Conservation (phyloP, 2,329 filamentous ascomycete species). For the Penicillium sp. region DNA sequence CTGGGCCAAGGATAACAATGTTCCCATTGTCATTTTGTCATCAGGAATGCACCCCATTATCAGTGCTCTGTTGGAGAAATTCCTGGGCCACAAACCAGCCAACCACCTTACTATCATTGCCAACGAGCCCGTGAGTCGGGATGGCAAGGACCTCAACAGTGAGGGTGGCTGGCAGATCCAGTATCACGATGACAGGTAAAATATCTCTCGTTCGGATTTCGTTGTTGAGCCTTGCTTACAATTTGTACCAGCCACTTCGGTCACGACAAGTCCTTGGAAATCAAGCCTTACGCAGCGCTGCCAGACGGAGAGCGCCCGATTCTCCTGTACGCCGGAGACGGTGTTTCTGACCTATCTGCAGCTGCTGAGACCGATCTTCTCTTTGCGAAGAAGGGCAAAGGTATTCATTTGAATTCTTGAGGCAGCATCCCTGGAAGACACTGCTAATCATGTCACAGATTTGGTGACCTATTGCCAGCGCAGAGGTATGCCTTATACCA, state of each 20-base stretch:
- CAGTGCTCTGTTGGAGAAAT: constrained; percentile 73
- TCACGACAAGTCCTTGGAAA: constrained; percentile 94
- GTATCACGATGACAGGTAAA: constrained; percentile 81
- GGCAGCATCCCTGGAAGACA: neutral
- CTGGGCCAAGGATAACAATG: constrained; percentile 78
- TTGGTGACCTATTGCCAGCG: constrained; percentile 84
- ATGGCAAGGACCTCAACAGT: constrained; percentile 73
- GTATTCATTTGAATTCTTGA: constrained; percentile 47
- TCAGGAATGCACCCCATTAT: constrained; percentile 95
- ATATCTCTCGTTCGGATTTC: constrained; percentile 6
- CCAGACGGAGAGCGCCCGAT: constrained; percentile 70
- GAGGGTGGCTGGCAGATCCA: constrained; percentile 83
- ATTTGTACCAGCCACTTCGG: constrained; percentile 67
- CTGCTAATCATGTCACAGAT: constrained; percentile 55
- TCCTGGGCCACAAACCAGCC: constrained; percentile 75
- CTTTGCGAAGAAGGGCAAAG: constrained; percentile 89
- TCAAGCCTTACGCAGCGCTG: constrained; percentile 76
- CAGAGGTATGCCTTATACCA: constrained; percentile 82
- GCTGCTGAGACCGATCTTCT: constrained; percentile 90
- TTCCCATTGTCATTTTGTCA: constrained; percentile 89
- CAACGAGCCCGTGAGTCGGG: constrained; percentile 72
- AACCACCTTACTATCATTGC: constrained; percentile 81
- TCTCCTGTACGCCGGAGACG: constrained; percentile 94
- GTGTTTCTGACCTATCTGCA: constrained; percentile 88
- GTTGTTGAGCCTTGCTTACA: neutral